Percentiles rank a stretch among this genome's conserved stretches.
Conservation (phyloP, 2,329 filamentous ascomycete species). For the Paecilomyces niveus region DNA sequence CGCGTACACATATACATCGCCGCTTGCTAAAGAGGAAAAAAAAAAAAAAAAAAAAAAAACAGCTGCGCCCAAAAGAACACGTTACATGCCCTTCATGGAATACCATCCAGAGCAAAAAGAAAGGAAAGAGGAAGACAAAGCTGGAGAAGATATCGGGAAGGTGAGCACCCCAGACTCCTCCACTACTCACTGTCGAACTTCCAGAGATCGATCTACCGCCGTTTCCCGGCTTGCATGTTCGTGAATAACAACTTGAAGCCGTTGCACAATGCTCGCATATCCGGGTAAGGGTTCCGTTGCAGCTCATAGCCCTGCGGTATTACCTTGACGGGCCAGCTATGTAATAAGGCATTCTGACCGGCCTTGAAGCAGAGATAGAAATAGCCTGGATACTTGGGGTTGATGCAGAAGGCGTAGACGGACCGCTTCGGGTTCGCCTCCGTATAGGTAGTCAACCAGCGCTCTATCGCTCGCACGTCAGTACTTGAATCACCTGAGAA, state of each 20-base stretch:
- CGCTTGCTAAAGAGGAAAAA: background rate
- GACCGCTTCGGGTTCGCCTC: conserved; percentile 91
- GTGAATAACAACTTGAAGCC: conserved; percentile 85
- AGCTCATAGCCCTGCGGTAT: conserved; percentile 92
- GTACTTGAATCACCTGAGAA: background rate
- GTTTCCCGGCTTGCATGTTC: conserved; percentile 47
- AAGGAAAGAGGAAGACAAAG: conserved; percentile 11
- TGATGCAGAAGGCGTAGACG: conserved; percentile 92
- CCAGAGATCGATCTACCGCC: conserved; percentile 11
- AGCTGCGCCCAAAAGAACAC: background rate
- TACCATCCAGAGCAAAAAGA: conserved; percentile 5
- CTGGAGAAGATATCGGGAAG: conserved; percentile 12
- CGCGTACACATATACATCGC: background rate
- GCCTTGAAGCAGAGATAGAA: conserved; percentile 97
- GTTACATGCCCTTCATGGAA: background rate
- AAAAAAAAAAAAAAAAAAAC: background rate
- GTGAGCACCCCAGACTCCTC: conserved; percentile 6
- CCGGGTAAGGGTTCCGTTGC: conserved; percentile 79
- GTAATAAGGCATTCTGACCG: conserved; percentile 63
- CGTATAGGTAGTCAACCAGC: conserved; percentile 93
- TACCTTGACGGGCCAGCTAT: conserved; percentile 79
- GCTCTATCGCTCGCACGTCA: conserved; percentile 50
- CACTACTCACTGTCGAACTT: conserved; percentile 1
- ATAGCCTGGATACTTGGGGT: conserved; percentile 85
- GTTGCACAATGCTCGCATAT: conserved; percentile 93